phyloP scores from a whole-genome alignment of 2,329 filamentous ascomycete species.

The Pyricularia grisea region DNA sequence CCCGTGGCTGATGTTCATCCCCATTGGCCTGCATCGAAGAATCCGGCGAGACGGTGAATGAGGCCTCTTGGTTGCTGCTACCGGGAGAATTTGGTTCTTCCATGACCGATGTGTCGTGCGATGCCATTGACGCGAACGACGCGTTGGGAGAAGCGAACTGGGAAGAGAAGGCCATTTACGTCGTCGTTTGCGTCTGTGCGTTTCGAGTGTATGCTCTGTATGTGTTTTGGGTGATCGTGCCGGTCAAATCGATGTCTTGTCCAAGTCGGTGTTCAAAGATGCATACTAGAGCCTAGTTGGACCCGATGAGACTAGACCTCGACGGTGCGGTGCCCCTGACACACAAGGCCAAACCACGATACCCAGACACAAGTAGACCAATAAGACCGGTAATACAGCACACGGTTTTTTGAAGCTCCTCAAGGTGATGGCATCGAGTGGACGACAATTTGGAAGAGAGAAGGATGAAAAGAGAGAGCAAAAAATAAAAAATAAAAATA shows the following conservation, averaged over 20 bases:
- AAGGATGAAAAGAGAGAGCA: background rate
- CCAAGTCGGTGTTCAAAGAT: background rate
- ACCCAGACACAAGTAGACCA: background rate
- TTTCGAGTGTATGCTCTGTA: background rate
- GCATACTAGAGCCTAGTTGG: constrained; percentile 1
- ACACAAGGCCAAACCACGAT: background rate
- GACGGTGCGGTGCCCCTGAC: background rate
- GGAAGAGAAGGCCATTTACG: background rate
- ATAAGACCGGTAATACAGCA: background rate
- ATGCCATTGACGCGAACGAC: constrained; percentile 4
- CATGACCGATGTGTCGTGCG: background rate
- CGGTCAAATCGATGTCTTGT: constrained; percentile 8
- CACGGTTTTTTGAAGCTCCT: background rate
- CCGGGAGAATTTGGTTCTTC: constrained; percentile 9
- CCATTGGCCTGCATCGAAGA: constrained; percentile 5
- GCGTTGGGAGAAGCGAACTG: constrained; percentile 7
- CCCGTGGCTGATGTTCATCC: background rate
- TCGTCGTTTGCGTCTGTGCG: background rate
- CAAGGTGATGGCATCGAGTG: background rate
- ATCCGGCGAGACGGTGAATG: constrained; percentile 9
- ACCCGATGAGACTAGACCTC: background rate
- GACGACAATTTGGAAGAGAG: background rate
- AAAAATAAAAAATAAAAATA: background rate
- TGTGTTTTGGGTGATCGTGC: background rate
- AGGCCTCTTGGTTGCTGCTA: constrained; percentile 8